Evolutionary conservation across 2,329 filamentous ascomycete genomes (phyloP), one percentile per base, ranked within the genome.

Genomic region (Exserohilum rostratum): DNA sequence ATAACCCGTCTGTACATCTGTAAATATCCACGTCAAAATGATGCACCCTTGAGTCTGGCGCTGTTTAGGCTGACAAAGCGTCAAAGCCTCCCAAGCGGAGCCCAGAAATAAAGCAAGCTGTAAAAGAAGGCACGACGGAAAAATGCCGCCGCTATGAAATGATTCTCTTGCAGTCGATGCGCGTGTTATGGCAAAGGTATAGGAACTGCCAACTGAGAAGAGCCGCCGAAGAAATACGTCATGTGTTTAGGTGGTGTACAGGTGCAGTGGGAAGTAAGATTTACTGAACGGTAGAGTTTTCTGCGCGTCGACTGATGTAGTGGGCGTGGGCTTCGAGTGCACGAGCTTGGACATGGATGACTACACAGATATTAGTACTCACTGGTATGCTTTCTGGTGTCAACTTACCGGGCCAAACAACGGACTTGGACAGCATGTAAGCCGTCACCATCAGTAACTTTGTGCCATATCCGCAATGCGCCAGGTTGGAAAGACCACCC

Each of bases 341-440:
- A 57, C 83, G 83, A 46, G 85, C 84, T 84, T 89, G 88, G 45
- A 88, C 80, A 72, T 86, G 86, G n/a, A 85, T 88, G 39, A 89
- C 86, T 87, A 62, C 17, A 31, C 39, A 10, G 27, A 35, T 55
- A 52, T 74, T 65, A 76, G 67, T 55, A 67, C 46, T 29, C 42
- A 12, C 49, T 6, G n/a, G 30, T 6, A 25, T 5, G 29, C 12
- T 10, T 12, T 13, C 15, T 20, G 11, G 33, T n/a, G 31, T 15
- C 12, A 17, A 79, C 87, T 82, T 79, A 93, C 90, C 88, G 74
- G 93, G 93, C 93, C 95, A 99, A 25, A 96, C 91, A 61, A 90
- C 89, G 59, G 91, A 90, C 77, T 91, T 91, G 64, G 93, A 90
- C 59, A 98, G 83, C 83, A 96, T 90, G 76, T 91, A 89, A 43